Evolutionary conservation across 441 rosid species (phyloP).

Genomic region (Eutrema salsugineum): DNA sequence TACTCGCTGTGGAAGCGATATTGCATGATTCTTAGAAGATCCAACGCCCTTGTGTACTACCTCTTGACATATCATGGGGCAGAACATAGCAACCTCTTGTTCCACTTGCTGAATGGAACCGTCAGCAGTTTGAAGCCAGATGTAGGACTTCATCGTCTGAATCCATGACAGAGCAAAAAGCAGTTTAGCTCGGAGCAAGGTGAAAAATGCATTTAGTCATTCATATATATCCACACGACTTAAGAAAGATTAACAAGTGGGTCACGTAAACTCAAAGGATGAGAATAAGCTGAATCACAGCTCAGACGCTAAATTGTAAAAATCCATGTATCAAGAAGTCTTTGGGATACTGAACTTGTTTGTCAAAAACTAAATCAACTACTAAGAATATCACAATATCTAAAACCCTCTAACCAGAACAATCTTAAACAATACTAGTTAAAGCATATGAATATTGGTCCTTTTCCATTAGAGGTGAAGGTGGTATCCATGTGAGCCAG

Average conservation of each 20-base stretch:
- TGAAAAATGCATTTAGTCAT: neutral
- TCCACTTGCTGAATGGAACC: slow-evolving; percentile 71
- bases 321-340: neutral
- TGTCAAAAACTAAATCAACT: neutral
- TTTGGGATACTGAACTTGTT: neutral
- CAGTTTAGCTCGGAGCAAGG: slow-evolving; percentile 1
- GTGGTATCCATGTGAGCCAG: neutral
- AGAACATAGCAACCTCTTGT: slow-evolving; percentile 71
- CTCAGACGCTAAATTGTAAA: neutral
- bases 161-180: slow-evolving; percentile 6
- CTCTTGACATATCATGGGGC: slow-evolving; percentile 69
- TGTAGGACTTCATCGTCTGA: slow-evolving; percentile 57
- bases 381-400: neutral
- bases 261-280: neutral
- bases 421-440: neutral
- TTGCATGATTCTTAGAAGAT: slow-evolving; percentile 57
- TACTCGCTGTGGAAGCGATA: slow-evolving; percentile 63
- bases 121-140: slow-evolving; percentile 69
- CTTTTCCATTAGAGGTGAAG: neutral
- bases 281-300: neutral
- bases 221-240: neutral
- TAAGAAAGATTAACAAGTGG: neutral
- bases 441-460: neutral
- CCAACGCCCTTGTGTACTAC: slow-evolving; percentile 61
- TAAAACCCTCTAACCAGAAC: slow-evolving; percentile 11